These are phyloP conservation scores for Monosporozyma aquatica DNA, from an alignment of 805 yeast genomes.

Conservation along the genomic window DNA sequence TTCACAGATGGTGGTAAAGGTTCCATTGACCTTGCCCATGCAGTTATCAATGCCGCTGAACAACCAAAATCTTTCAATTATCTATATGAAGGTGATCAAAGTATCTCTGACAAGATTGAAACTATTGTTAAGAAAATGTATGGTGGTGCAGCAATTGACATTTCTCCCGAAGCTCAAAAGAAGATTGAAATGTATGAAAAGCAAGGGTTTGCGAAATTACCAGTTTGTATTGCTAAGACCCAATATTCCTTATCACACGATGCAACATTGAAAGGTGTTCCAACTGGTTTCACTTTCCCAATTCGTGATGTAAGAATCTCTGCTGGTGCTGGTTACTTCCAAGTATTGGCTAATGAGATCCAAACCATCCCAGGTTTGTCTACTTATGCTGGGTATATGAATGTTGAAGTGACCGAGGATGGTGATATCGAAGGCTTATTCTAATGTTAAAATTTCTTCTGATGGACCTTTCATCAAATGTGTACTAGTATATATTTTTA, in stretches of 20 bases:
- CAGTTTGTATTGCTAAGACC: conserved; percentile 95
- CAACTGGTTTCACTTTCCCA: conserved; percentile 88
- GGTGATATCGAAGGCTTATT: conserved; percentile 94
- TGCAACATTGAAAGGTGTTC: conserved; percentile 87
- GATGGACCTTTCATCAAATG: no score
- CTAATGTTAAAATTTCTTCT: no score
- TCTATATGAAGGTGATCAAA: conserved; percentile 59
- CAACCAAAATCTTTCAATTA: conserved; percentile 43
- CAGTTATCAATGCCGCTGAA: conserved; percentile 66
- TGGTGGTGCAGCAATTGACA: conserved; percentile 81
- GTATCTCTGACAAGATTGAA: conserved; percentile 72
- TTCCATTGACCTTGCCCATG: conserved; percentile 73
- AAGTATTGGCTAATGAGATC: conserved; percentile 93
- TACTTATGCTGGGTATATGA: conserved; percentile 93
- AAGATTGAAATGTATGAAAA: conserved; percentile 73
- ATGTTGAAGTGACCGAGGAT: conserved; percentile 80
- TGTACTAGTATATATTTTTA: no score
- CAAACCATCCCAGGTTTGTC: conserved; percentile 97
- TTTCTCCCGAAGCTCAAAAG: conserved; percentile 68
- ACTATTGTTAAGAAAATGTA: conserved; percentile 83
- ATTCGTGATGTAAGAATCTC: conserved; percentile 90
- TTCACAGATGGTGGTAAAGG: conserved; percentile 96
- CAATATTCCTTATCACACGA: conserved; percentile 95
- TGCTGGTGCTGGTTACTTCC: conserved; percentile 93
- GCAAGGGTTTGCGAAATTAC: conserved; percentile 86